phyloP scores from a whole-genome alignment of 192 early-diverging fungal genomes.

The Backusella macrospora region DNA sequence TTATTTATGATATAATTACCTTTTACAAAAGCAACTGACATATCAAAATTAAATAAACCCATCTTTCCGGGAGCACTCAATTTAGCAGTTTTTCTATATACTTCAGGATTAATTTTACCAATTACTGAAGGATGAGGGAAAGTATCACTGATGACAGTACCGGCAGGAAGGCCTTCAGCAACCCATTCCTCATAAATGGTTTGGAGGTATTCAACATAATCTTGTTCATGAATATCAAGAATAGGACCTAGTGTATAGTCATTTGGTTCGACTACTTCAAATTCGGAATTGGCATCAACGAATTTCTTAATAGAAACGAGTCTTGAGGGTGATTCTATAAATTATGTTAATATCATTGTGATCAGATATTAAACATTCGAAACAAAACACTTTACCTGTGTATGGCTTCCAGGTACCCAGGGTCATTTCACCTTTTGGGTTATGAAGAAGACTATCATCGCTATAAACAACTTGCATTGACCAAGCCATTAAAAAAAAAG shows the following conservation, averaged over 20 bases:
- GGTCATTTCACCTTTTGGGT: neutral
- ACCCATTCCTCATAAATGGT: conserved; percentile 61
- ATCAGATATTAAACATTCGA: neutral
- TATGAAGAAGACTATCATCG: conserved; percentile 19
- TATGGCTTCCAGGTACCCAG: neutral
- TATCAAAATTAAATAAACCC: conserved; percentile 13
- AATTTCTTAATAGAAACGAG: conserved; percentile 24
- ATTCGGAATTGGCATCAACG: conserved; percentile 15
- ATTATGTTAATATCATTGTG: neutral
- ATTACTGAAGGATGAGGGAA: neutral
- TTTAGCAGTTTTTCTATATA: neutral
- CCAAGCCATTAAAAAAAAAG: neutral
- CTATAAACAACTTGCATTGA: conserved; percentile 21
- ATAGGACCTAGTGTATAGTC: conserved; percentile 63
- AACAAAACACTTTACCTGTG: neutral
- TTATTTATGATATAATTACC: neutral
- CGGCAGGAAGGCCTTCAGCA: conserved; percentile 4
- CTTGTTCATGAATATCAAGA: conserved; percentile 54
- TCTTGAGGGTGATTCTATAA: conserved; percentile 22
- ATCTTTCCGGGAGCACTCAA: neutral
- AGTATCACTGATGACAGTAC: conserved; percentile 8
- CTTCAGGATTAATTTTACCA: neutral
- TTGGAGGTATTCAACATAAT: conserved; percentile 64
- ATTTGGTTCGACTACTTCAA: conserved; percentile 18
- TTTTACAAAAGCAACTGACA: conserved; percentile 15